Evolutionary conservation across 192 early-diverging fungal species (phyloP), one percentile per base, ranked within the genome.

Genomic region (Coemansia sp.): DNA sequence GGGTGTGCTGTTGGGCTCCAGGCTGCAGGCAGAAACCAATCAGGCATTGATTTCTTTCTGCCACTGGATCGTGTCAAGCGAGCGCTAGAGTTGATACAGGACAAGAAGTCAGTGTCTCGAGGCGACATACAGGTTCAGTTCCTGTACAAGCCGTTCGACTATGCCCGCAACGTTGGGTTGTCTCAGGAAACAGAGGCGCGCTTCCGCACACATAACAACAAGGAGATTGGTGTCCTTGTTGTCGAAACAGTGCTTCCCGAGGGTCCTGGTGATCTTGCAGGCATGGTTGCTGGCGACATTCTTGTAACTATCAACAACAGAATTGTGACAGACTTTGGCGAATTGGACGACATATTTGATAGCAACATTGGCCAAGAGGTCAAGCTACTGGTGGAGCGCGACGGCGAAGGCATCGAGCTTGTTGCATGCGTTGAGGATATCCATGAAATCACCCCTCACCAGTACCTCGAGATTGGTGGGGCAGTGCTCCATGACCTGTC

Each of bases 381-480:
- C 12, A 64, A 43, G 1, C 28, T 92, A 25, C 84, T 84, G 0
- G 75, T 92, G 5, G 72, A 77, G 18, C 84, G 88, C 20, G 86
- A 84, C 34, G 81, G 82, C 33, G 74, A 81, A 48, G 40, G 71
- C 4, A 37, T 72, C n/a, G 75, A 82, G 6, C 48, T 88, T n/a
- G 67, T 71, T 20, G 56, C 87, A 7, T 48, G 45, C 15, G 85
- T 90, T 3, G 86, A 91, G 64, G 87, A 92, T 66, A 66, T 92
- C 46, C 88, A 90, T 46, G 75, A 80, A 1, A 86, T 91, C 46
- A 94, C 94, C 5, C 94, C 95, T 2, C 85, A 90, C 61, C 78
- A 89, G 33, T 93, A 88, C 74, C 85, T 96, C 0, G 88, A 93
- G 61, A 84, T 94, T 21, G 94, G 94, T 57, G 93, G 93, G 34